These are phyloP conservation scores for Chrysosporium keratinophilum DNA, from an alignment of 2,329 filamentous ascomycete genomes.

Conservation along the genomic window DNA sequence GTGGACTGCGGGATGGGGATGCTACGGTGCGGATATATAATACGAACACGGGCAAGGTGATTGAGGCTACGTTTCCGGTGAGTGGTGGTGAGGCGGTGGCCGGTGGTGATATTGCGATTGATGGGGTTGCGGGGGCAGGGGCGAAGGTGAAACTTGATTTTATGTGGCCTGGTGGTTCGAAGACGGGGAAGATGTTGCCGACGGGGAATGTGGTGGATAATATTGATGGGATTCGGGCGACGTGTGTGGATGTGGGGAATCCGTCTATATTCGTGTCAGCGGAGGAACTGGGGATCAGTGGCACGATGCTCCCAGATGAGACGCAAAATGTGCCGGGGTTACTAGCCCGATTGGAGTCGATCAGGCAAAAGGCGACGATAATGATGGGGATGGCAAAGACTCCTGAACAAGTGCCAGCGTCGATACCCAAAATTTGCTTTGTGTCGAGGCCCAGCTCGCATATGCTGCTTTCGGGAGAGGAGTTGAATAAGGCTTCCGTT, in stretches of 20 bases:
- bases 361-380: conserved; percentile 48
- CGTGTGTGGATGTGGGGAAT: conserved; percentile 54
- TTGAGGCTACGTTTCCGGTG: conserved; percentile 49
- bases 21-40: conserved; percentile 54
- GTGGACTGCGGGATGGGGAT: not conserved
- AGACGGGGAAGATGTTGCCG: conserved; percentile 52
- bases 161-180: conserved; percentile 51
- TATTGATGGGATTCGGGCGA: conserved; percentile 43
- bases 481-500: conserved; percentile 21
- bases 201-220: conserved; percentile 48
- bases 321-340: conserved; percentile 41
- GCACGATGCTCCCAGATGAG: conserved; percentile 44
- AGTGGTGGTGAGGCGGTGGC: conserved; percentile 38
- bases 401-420: conserved; percentile 40
- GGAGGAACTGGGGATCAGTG: conserved; percentile 41
- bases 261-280: conserved; percentile 54
- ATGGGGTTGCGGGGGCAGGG: conserved; percentile 51
- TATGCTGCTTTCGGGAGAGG: conserved; percentile 30
- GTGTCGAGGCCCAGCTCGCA: conserved; percentile 37
- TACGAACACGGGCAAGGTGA: conserved; percentile 59
- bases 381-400: conserved; percentile 50
- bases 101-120: conserved; percentile 50
- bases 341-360: conserved; percentile 42
- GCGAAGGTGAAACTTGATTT: conserved; percentile 53
- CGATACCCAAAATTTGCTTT: conserved; percentile 55